Evolutionary conservation across 202 grass and related monocot genomes (phyloP), one percentile per base, ranked within the genome.

Genomic region (Zizania palustris): DNA sequence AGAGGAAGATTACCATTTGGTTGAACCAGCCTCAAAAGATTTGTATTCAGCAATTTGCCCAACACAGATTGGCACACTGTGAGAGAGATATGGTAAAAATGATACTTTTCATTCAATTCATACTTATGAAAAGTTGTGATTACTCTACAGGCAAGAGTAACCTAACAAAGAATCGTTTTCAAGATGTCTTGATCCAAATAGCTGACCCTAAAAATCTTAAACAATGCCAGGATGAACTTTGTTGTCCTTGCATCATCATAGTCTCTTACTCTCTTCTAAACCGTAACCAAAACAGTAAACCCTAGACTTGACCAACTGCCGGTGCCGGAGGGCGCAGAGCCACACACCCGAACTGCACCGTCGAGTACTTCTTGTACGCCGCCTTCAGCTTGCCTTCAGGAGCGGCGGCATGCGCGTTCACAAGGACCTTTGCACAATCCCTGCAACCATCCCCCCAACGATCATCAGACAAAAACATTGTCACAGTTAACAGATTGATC

Each of bases 351-450:
- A 92, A 84, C 43, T 85, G 9, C 65, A 80, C 78, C 1, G 10
- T 22, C 0, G 62, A 18, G 28, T 94, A 98, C 71, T 98, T 98
- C 61, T 73, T 70, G 81, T 88, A 98, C 35, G 82, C 54, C 0
- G 67, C 11, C 76, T 42, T 92, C 11, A 90, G 68, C 21, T 90
- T 85, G 43, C 70, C 42, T 53, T 72, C 65, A 11, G 80, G 80
- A 60, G 83, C 87, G 2, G 54, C 11, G 0, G 70, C 82, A 59
- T 92, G 95, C 6, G 60, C 77, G 12, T 45, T 61, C 5, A 90
- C 42, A 1, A 98, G 73, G 3, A 83, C 38, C 33, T 71, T 73
- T 18, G 85, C 41, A 15, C 74, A 76, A 10, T 85, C 85, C 6
- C 91, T 98, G 68, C 73, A 80, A 43, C 34, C 74, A 80, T 9